Evolutionary conservation across 768 basidiomycete genomes (phyloP), one percentile per base, ranked within the genome.

Genomic region (Dacryopinax primogenitus): DNA sequence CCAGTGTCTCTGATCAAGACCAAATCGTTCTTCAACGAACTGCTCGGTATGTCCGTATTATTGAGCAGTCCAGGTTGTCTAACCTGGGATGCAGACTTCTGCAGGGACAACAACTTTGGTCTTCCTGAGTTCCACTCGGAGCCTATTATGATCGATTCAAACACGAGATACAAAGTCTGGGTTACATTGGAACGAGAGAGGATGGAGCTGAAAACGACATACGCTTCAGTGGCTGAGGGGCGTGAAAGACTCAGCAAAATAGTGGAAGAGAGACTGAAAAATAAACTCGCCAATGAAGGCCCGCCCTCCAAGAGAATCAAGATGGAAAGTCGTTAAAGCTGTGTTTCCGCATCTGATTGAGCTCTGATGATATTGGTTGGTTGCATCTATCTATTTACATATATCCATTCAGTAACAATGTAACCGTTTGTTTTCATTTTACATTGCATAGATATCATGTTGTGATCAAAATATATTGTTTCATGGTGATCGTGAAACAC

Each of bases 221-320:
- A 63, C 39, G 18, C 65, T 33, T 78, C 71, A 32, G 68, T 75
- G 35, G 74, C 73, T 35, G 76, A 78, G 67, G 80, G 80, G 18
- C 70, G 75, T 41, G 74, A 81, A 69, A 74, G 76, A 34, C 74
- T 82, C 3, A 77, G 80, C 45, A 81, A 78, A 73, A 75, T 78
- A 64, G 79, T 82, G 63, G 67, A 78, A 66, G 72, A 69, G 28
- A 77, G 77, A 64, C 69, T 80, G 65, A 23, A 44, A 44, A 18
- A 18, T 18, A 18, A 37, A 18, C 18, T 23, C n/a, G n/a, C 11
- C 12, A 39, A 39, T 3, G 51, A 58, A 6, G 3, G 18, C 32
- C 51, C 51, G 3, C 26, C 3, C 9, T 3, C 51, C 26, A 58
- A 58, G 51, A 58, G 51, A 58, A 58, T 23, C 26, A 58, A 58